These are phyloP conservation scores for Microbotryum violaceum DNA, from an alignment of 1,284 basidiomycete genomes.

Conservation along the genomic window DNA sequence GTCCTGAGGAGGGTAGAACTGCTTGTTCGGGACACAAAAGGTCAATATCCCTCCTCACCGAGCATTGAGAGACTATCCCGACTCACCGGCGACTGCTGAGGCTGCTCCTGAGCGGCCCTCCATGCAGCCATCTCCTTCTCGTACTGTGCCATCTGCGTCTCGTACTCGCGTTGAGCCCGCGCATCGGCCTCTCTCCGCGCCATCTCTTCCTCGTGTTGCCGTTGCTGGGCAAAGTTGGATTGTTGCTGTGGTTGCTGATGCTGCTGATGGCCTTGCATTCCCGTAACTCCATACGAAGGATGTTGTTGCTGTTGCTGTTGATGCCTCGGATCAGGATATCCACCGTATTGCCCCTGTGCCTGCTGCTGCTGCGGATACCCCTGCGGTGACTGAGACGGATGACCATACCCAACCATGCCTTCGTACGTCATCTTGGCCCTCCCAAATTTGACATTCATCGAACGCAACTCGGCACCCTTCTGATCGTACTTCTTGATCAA, in stretches of 20 bases:
- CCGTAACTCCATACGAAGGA: neutral
- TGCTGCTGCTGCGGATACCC: neutral
- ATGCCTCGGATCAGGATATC: neutral
- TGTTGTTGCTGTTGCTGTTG: slow-evolving; percentile 9
- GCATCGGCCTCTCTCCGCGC: neutral
- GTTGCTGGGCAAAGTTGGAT: neutral
- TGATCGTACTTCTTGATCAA: slow-evolving; percentile 91
- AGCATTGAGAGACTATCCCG: too few species aligned
- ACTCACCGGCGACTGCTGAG: too few species aligned
- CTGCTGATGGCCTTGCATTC: neutral
- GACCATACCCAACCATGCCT: slow-evolving; percentile 23
- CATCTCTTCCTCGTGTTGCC: neutral
- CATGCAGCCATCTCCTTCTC: slow-evolving; percentile 12
- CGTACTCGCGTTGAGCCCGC: slow-evolving; percentile 15
- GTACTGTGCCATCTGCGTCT: slow-evolving; percentile 23
- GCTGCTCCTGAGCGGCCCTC: neutral
- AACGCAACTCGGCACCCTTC: slow-evolving; percentile 50
- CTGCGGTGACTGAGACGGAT: slow-evolving; percentile 1
- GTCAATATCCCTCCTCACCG: too few species aligned
- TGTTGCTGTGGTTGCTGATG: neutral
- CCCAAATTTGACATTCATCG: slow-evolving; percentile 35
- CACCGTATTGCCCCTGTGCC: neutral
- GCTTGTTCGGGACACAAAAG: neutral
- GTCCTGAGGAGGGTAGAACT: slow-evolving; percentile 6
- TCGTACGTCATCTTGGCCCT: slow-evolving; percentile 36